Evolutionary conservation across 371 early-diverging fungal species (phyloP), one percentile per base, ranked within the genome.

Genomic region (Batkoa obscura): DNA sequence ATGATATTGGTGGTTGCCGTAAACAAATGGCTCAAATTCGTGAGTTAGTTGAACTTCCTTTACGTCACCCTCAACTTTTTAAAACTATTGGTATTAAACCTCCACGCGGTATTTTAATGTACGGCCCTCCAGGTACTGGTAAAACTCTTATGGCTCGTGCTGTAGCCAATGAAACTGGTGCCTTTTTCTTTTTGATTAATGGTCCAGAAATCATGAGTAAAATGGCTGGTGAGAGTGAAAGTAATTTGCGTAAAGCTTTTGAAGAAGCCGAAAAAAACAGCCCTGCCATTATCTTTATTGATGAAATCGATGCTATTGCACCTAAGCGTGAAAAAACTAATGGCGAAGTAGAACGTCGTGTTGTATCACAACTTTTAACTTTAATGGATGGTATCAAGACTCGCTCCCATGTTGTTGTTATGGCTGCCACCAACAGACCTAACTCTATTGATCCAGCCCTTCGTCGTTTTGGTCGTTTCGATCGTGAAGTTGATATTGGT

Each of bases 251-350:
- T 61, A 96, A 98, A 71, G 95, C 94, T 1, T 99, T 99, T 61
- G 96, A 99, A 63, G 97, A 97, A 69, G 99, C 99, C 37, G 95
- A 94, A 70, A 94, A 97, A 75, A 92, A 97, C 71, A 81, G 89
- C 48, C 99, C 99, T 5, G 79, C 97, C 55, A 98, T 99, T 59
- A 91, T 96, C 64, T 95, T 97, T 61, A 95, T 97, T 64, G 97
- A 97, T 71, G 97, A 97, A 65, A 84, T 97, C 55, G 97, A 97
- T 68, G 78, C 97, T 17, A 80, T 99, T 66, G 98, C 99, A 31
- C 98, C 99, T 61, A 99, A 99, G 81, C 92, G 99, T 79, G 99
- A 99, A 54, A 99, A 98, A 86, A 94, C 97, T 49, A 96, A 98
- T 66, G 98, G 98, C 60, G 99, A 99, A 74, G 97, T 97, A 35